phyloP scores from a whole-genome alignment of 116 monocot genomes.

The Trichopus zeylanicus region DNA sequence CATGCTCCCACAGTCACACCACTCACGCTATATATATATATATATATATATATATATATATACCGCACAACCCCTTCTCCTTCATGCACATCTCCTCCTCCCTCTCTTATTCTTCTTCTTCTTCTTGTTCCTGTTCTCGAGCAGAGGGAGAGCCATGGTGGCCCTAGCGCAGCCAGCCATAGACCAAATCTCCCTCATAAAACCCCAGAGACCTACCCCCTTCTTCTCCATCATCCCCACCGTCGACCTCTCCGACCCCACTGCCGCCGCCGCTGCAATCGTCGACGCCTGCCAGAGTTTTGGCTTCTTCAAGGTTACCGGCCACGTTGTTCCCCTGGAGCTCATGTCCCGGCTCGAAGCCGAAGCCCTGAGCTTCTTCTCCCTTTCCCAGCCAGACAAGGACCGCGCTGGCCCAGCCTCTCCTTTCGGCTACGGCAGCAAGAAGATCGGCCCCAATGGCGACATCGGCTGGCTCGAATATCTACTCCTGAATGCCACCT shows the following conservation, averaged over 20 bases:
- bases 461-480: slow-evolving; percentile 75
- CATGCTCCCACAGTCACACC: too few relatives aligned
- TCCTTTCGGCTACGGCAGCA: slow-evolving; percentile 55
- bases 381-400: slow-evolving; percentile 35
- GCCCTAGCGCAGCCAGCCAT: slow-evolving; percentile 21
- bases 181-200: slow-evolving; percentile 20
- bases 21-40: neutral
- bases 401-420: slow-evolving; percentile 19
- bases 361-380: slow-evolving; percentile 45
- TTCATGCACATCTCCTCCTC: neutral
- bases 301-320: slow-evolving; percentile 65
- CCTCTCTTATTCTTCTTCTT: neutral
- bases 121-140: neutral
- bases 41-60: too few relatives aligned
- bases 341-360: slow-evolving; percentile 27
- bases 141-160: slow-evolving; percentile 36
- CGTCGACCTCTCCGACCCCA: slow-evolving; percentile 25
- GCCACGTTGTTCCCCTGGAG: slow-evolving; percentile 33
- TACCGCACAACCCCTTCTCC: neutral
- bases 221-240: slow-evolving; percentile 29
- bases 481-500: slow-evolving; percentile 35
- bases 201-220: slow-evolving; percentile 12
- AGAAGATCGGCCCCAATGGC: slow-evolving; percentile 52
- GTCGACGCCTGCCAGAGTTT: slow-evolving; percentile 50
- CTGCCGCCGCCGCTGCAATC: slow-evolving; percentile 5